Conservation (phyloP, 192 early-diverging fungal species). For the Gonapodya prolifera region DNA sequence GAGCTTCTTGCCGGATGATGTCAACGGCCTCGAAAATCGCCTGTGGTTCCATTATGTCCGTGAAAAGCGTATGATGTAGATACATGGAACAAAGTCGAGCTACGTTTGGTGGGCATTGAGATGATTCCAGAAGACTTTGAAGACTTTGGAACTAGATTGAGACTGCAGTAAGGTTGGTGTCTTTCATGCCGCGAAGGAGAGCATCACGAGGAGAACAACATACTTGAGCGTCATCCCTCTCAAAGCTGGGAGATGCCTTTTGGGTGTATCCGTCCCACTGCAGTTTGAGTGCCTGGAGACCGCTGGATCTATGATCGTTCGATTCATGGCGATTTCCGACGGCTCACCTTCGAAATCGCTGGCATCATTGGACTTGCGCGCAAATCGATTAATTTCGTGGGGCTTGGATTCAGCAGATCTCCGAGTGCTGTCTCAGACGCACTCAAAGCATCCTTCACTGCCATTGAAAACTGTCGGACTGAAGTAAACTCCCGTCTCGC, state of each 20-base stretch:
- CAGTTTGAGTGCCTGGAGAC: background rate
- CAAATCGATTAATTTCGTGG: background rate
- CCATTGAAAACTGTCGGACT: too few species aligned
- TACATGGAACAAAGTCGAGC: background rate
- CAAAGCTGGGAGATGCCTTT: background rate
- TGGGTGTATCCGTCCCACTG: background rate
- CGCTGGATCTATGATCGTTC: too few species aligned
- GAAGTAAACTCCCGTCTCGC: too few species aligned
- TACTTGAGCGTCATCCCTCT: background rate
- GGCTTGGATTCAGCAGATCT: background rate
- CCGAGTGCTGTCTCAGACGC: background rate
- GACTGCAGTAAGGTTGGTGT: background rate
- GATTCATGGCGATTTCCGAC: too few species aligned
- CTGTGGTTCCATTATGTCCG: background rate
- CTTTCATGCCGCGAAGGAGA: background rate
- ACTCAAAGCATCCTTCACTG: too few species aligned
- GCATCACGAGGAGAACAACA: background rate
- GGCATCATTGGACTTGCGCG: background rate
- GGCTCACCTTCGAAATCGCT: background rate
- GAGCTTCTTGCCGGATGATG: background rate
- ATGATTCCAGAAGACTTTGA: background rate
- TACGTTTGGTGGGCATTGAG: background rate
- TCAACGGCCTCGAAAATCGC: background rate
- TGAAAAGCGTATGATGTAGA: background rate
- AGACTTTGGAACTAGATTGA: background rate